These are phyloP conservation scores for Salix purpurea DNA, from an alignment of 345 rosid genomes.

Conservation along the genomic window DNA sequence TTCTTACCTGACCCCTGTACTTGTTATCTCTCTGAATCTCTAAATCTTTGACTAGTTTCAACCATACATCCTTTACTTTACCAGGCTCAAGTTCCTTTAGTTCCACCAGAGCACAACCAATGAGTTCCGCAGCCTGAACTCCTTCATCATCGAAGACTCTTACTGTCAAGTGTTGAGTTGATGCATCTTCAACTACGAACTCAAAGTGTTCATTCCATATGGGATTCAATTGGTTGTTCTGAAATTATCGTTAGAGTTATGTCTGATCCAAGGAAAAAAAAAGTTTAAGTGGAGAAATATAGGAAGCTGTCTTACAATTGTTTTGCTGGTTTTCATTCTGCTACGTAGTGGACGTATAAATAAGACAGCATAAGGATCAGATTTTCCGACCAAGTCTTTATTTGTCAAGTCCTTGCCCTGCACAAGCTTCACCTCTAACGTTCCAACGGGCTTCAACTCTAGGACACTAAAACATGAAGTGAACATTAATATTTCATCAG, in stretches of 20 bases:
- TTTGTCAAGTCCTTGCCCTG: constrained; percentile 80
- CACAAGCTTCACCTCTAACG: constrained; percentile 81
- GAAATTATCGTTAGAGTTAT: constrained; percentile 11
- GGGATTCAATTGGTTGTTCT: constrained; percentile 81
- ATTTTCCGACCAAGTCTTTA: constrained; percentile 85
- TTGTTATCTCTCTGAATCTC: constrained; percentile 79
- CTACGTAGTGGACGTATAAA: constrained; percentile 73
- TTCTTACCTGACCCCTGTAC: constrained; percentile 70
- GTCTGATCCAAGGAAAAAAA: neutral
- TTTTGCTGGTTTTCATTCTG: constrained; percentile 69
- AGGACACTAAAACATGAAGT: constrained; percentile 44
- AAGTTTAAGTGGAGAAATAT: neutral
- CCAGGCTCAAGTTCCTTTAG: constrained; percentile 67
- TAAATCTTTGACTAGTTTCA: constrained; percentile 78
- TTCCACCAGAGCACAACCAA: constrained; percentile 64
- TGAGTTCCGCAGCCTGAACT: constrained; percentile 68
- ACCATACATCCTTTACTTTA: constrained; percentile 77
- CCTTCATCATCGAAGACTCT: constrained; percentile 90
- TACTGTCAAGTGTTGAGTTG: constrained; percentile 73
- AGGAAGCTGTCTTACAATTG: constrained; percentile 46
- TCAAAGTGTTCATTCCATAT: constrained; percentile 93
- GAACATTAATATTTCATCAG: neutral
- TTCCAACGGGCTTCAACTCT: constrained; percentile 85
- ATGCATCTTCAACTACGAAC: constrained; percentile 68
- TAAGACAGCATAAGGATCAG: constrained; percentile 78